Percentiles rank a stretch among this genome's conserved stretches.
phyloP scores from a whole-genome alignment of 345 rosid genomes.

The Pugionium cornutum region DNA sequence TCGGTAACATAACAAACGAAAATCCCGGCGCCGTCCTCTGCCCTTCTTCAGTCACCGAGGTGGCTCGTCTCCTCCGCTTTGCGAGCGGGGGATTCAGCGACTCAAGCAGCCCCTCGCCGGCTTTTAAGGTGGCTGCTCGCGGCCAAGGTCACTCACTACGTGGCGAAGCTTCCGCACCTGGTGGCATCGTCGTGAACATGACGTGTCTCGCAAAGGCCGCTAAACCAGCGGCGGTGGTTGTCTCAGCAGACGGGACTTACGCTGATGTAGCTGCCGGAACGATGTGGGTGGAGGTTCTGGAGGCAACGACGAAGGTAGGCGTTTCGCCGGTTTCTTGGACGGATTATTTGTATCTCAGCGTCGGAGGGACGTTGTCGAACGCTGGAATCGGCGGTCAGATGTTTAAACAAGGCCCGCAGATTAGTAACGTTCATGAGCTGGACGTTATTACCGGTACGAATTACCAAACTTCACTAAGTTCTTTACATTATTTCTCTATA shows the following conservation, averaged over 20 bases:
- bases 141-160: slow-evolving; percentile 72
- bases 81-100: slow-evolving; percentile 31
- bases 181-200: slow-evolving; percentile 82
- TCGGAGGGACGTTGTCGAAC: slow-evolving; percentile 93
- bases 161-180: slow-evolving; percentile 75
- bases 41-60: slow-evolving; percentile 60
- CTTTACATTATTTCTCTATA: not conserved
- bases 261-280: slow-evolving; percentile 81
- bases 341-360: slow-evolving; percentile 79
- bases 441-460: slow-evolving; percentile 84
- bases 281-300: slow-evolving; percentile 80
- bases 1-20: slow-evolving; percentile 54
- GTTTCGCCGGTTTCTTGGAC: slow-evolving; percentile 82
- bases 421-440: slow-evolving; percentile 77
- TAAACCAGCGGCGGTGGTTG: slow-evolving; percentile 33
- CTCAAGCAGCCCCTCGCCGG: slow-evolving; percentile 25
- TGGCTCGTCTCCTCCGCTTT: slow-evolving; percentile 47
- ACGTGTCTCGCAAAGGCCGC: slow-evolving; percentile 40
- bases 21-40: slow-evolving; percentile 66
- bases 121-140: slow-evolving; percentile 66
- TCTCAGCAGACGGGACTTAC: slow-evolving; percentile 41
- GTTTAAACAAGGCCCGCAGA: slow-evolving; percentile 91
- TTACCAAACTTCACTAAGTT: not conserved
- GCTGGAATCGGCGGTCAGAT: slow-evolving; percentile 94
- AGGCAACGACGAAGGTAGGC: slow-evolving; percentile 49